These are phyloP conservation scores for Penicillium silybi DNA, from an alignment of 495 filamentous ascomycete species.

Conservation along the genomic window DNA sequence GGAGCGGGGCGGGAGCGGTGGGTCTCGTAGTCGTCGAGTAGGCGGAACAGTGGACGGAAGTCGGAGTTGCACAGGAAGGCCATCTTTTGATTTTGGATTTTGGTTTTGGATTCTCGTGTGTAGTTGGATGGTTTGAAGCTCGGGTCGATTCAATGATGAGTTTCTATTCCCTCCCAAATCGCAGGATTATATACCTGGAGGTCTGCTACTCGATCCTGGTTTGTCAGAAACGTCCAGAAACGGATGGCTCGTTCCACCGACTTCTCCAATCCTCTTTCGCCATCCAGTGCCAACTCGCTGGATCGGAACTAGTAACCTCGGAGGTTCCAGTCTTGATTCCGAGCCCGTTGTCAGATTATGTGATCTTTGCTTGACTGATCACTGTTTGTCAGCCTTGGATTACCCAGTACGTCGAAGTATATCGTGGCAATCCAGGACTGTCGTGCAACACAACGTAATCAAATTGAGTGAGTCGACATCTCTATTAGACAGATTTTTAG, in stretches of 20 bases:
- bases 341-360: background rate
- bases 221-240: slow-evolving; percentile 18
- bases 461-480: too few species aligned
- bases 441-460: too few species aligned
- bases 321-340: slow-evolving; percentile 1
- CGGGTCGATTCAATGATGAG: too few species aligned
- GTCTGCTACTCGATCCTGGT: background rate
- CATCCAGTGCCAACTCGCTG: background rate
- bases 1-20: slow-evolving; percentile 30
- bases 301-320: background rate
- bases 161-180: background rate
- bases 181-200: background rate
- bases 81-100: slow-evolving; percentile 46
- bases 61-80: slow-evolving; percentile 57
- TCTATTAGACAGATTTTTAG: too few species aligned
- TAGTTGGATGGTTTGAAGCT: background rate
- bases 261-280: slow-evolving; percentile 10
- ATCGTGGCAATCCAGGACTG: background rate
- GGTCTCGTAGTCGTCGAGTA: slow-evolving; percentile 71
- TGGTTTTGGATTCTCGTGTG: background rate
- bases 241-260: slow-evolving; percentile 6
- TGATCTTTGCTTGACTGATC: background rate
- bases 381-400: background rate
- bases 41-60: slow-evolving; percentile 66
- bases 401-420: background rate